Percentiles rank a stretch among this genome's conserved stretches.
Conservation (phyloP, 192 early-diverging fungal species). For the Backusella mclennaniae region DNA sequence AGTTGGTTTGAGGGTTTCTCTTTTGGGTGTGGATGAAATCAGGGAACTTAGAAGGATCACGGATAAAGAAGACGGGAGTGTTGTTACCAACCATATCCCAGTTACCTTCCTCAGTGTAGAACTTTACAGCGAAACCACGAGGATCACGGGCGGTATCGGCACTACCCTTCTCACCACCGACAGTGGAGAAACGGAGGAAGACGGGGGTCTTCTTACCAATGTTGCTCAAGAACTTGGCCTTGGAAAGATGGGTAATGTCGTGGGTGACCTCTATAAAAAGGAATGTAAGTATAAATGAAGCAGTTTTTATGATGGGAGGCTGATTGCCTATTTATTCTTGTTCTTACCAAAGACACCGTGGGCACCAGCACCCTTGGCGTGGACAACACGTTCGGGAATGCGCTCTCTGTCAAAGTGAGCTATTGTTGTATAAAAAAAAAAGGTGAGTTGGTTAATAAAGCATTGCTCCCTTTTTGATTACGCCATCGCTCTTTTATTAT, state of each 20-base stretch:
- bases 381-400: constrained; percentile 85
- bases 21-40: constrained; percentile 86
- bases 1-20: constrained; percentile 76
- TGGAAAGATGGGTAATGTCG: constrained; percentile 66
- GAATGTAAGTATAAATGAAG: neutral
- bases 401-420: constrained; percentile 85
- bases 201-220: constrained; percentile 79
- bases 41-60: constrained; percentile 79
- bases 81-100: constrained; percentile 90
- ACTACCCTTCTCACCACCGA: constrained; percentile 71
- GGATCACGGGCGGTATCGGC: constrained; percentile 80
- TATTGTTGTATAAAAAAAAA: neutral
- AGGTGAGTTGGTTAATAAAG: neutral
- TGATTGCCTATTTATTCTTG: no score
- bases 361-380: constrained; percentile 83
- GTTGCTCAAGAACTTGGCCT: constrained; percentile 69
- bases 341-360: constrained; percentile 69
- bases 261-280: constrained; percentile 58
- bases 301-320: no score
- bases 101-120: constrained; percentile 84
- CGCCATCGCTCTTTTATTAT: neutral
- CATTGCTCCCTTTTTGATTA: neutral
- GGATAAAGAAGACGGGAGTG: constrained; percentile 83
- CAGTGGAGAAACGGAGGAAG: constrained; percentile 80
- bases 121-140: constrained; percentile 81